These are phyloP conservation scores for Boletus rubescentipes DNA, from an alignment of 768 basidiomycete species.

Conservation along the genomic window DNA sequence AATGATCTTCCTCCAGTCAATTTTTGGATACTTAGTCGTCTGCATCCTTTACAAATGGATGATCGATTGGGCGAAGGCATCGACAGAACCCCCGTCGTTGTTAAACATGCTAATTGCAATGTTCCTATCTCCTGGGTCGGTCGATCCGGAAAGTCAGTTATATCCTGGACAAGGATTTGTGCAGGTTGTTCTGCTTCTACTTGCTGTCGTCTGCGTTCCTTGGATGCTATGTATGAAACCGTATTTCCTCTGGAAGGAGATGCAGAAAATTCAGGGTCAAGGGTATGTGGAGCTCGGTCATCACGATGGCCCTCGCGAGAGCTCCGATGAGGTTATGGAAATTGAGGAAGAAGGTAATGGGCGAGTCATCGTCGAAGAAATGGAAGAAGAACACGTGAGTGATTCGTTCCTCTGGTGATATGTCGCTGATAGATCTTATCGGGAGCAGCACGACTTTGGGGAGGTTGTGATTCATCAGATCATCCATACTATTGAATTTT, in stretches of 20 bases:
- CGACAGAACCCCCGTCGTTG: slow-evolving; percentile 78
- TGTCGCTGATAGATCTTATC: slow-evolving; percentile 14
- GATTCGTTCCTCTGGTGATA: slow-evolving; percentile 5
- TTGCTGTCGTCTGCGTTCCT: slow-evolving; percentile 88
- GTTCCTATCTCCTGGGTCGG: slow-evolving; percentile 88
- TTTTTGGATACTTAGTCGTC: slow-evolving; percentile 93
- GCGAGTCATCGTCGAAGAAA: slow-evolving; percentile 68
- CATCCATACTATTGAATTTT: slow-evolving; percentile 99
- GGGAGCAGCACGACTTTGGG: slow-evolving; percentile 89
- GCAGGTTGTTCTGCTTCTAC: slow-evolving; percentile 72
- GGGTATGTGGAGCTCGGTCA: slow-evolving; percentile 76
- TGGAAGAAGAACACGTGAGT: slow-evolving; percentile 70
- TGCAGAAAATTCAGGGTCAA: slow-evolving; percentile 75
- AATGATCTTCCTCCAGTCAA: slow-evolving; percentile 95
- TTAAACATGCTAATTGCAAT: slow-evolving; percentile 96
- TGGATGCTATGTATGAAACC: slow-evolving; percentile 94
- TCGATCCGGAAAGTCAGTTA: slow-evolving; percentile 66
- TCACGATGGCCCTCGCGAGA: slow-evolving; percentile 54
- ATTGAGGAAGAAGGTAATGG: slow-evolving; percentile 83
- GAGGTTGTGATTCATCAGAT: slow-evolving; percentile 96
- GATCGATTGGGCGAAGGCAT: slow-evolving; percentile 79
- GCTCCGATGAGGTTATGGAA: slow-evolving; percentile 62
- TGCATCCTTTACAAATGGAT: slow-evolving; percentile 98
- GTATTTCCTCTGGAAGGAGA: slow-evolving; percentile 88
- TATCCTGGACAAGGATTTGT: slow-evolving; percentile 87